Conservation (phyloP, 164 flowering plant species). For the Echeveria elegans region DNA sequence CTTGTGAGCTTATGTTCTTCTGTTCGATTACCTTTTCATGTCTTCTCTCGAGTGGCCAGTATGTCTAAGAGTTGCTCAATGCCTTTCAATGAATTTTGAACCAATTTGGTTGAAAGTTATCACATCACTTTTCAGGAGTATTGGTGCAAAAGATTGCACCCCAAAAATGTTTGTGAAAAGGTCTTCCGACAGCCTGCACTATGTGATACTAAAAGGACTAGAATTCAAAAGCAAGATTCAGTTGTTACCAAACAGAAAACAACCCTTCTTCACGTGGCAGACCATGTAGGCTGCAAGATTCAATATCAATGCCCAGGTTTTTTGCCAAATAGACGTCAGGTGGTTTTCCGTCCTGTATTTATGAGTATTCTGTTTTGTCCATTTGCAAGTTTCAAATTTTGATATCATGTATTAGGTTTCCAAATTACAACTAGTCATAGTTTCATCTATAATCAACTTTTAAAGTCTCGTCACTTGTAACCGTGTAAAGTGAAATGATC, state of each 20-base stretch:
- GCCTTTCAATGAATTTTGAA: not conserved
- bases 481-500: not conserved
- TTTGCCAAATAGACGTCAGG: slow-evolving; percentile 91
- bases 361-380: slow-evolving; percentile 7
- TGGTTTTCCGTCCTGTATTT: slow-evolving; percentile 19
- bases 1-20: too few species aligned
- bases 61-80: not conserved
- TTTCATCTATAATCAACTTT: not conserved
- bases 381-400: not conserved
- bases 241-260: slow-evolving; percentile 61
- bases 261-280: slow-evolving; percentile 69
- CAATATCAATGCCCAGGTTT: slow-evolving; percentile 89
- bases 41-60: not conserved
- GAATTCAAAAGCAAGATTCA: slow-evolving; percentile 65
- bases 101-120: not conserved
- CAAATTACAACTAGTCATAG: not conserved
- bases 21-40: not conserved
- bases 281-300: slow-evolving; percentile 73
- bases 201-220: slow-evolving; percentile 62
- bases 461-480: not conserved
- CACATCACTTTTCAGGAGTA: slow-evolving; percentile 54
- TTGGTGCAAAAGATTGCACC: slow-evolving; percentile 96
- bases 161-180: slow-evolving; percentile 87
- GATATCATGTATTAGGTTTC: not conserved
- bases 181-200: slow-evolving; percentile 88